Evolutionary conservation across 257 asterid genomes (phyloP), one percentile per base, ranked within the genome.

Genomic region (Capsicum chinense): DNA sequence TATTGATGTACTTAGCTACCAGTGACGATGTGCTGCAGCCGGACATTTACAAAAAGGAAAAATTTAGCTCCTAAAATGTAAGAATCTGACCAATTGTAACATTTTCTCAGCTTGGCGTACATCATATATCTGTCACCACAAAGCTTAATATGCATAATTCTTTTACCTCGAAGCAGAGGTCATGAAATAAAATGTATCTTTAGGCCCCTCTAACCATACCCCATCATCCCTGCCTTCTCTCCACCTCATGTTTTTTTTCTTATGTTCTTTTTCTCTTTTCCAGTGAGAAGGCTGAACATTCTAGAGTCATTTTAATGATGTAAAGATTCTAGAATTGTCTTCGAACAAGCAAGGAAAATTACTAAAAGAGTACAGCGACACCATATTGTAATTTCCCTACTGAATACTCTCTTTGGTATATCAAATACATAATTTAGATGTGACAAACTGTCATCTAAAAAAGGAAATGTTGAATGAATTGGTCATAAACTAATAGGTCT

Each of bases 1-100:
- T 76, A 52, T 26, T 4, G 13, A 50, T 48, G 81, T 14, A 76
- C 63, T 76, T 52, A 52, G n/a, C 81, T 52, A 15, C 26, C 81
- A 52, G 63, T 1, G 21, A 52, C 21, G 21, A 13, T 50, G 3
- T 73, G 42, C 42, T 19, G 39, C 80, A 74, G 7, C 80, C 3
- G 63, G 63, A 52, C 42, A 76, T 52, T 52, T 21, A 76, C 48
- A 76, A 76, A 76, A 76, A 76, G 63, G 63, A 48, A 76, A 74
- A 76, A 50, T 62, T 52, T 33, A 76, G 48, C 63, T 26, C 21
- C 63, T 76, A 7, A 76, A 21, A 63, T 7, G 63, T 7, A 74
- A 74, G 81, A 76, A 76, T 56, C 81, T 52, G 5, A 76, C 14
- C 9, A 52, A 21, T 74, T 50, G 48, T 14, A 3, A 12, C 63